Percentiles rank a stretch among this genome's conserved stretches.
phyloP scores from a whole-genome alignment of 2,329 filamentous ascomycete genomes.

The Aspergillus pseudoglaucus region DNA sequence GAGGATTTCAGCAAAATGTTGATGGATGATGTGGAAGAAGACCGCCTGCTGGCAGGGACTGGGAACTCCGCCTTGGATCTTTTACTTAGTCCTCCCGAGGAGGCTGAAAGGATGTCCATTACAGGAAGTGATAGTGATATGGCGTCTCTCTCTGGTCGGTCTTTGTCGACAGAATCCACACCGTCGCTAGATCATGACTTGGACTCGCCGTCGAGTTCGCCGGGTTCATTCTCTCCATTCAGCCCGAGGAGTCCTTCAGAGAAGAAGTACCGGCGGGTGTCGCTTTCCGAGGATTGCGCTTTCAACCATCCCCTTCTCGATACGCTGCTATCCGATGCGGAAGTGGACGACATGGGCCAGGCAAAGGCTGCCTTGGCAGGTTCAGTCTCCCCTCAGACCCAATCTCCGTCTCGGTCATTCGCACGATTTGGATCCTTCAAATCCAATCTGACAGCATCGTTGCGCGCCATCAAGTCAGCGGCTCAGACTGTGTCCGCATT shows the following conservation, averaged over 20 bases:
- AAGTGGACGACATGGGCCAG: conserved; percentile 8
- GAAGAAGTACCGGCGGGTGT: conserved; percentile 43
- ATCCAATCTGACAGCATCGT: conserved; percentile 57
- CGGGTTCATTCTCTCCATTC: conserved; percentile 36
- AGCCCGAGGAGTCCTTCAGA: conserved; percentile 32
- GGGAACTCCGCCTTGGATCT: conserved; percentile 47
- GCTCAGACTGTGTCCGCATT: conserved; percentile 57
- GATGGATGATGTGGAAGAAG: conserved; percentile 46
- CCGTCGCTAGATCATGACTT: conserved; percentile 48
- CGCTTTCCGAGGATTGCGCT: conserved; percentile 49
- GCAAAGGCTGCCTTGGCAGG: conserved; percentile 7
- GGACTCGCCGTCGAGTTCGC: conserved; percentile 42
- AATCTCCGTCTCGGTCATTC: conserved; percentile 26
- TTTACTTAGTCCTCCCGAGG: conserved; percentile 49
- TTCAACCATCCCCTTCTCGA: conserved; percentile 53
- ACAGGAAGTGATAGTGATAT: conserved; percentile 38
- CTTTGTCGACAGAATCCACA: conserved; percentile 53
- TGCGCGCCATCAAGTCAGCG: conserved; percentile 56
- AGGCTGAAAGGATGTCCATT: conserved; percentile 31
- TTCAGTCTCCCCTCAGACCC: conserved; percentile 9
- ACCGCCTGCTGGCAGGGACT: conserved; percentile 35
- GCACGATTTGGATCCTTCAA: conserved; percentile 48
- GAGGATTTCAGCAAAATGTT: conserved; percentile 52
- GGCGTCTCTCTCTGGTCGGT: conserved; percentile 40
- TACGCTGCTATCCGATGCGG: conserved; percentile 17